phyloP scores from a whole-genome alignment of 768 basidiomycete species.

The Paxillus involutus region DNA sequence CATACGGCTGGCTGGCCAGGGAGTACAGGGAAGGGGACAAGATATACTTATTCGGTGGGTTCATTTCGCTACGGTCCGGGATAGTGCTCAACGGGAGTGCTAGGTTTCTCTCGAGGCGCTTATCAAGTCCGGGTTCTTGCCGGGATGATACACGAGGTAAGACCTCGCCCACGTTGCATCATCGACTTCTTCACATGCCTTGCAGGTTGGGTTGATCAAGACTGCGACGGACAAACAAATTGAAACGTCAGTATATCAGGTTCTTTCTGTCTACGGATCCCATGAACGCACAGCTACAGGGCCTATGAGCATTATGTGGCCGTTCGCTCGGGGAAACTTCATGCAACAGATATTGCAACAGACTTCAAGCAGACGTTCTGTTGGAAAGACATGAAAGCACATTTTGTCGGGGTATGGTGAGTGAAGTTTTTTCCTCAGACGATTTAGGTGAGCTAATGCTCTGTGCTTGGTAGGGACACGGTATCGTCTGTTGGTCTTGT shows the following conservation, averaged over 20 bases:
- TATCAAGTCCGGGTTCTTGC: slow-evolving; percentile 41
- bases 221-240: slow-evolving; percentile 34
- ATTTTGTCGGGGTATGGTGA: slow-evolving; percentile 56
- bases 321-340: slow-evolving; percentile 16
- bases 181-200: not conserved
- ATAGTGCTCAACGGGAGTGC: not conserved
- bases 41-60: slow-evolving; percentile 35
- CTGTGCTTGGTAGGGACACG: slow-evolving; percentile 50
- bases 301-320: slow-evolving; percentile 20
- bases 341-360: slow-evolving; percentile 15
- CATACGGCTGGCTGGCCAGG: slow-evolving; percentile 34
- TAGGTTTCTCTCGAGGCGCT: slow-evolving; percentile 45
- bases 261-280: not conserved
- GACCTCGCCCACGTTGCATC: not conserved
- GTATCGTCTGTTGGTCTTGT: slow-evolving; percentile 63
- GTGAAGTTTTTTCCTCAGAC: slow-evolving; percentile 6
- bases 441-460: not conserved
- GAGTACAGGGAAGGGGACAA: slow-evolving; percentile 31
- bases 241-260: slow-evolving; percentile 16
- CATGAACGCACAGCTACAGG: not conserved
- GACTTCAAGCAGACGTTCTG: slow-evolving; percentile 49
- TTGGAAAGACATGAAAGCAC: slow-evolving; percentile 39
- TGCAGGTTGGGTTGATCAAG: slow-evolving; percentile 33
- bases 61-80: not conserved
- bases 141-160: slow-evolving; percentile 41